Conservation (phyloP, 768 basidiomycete genomes). For the Psilocybe subaeruginosa region DNA sequence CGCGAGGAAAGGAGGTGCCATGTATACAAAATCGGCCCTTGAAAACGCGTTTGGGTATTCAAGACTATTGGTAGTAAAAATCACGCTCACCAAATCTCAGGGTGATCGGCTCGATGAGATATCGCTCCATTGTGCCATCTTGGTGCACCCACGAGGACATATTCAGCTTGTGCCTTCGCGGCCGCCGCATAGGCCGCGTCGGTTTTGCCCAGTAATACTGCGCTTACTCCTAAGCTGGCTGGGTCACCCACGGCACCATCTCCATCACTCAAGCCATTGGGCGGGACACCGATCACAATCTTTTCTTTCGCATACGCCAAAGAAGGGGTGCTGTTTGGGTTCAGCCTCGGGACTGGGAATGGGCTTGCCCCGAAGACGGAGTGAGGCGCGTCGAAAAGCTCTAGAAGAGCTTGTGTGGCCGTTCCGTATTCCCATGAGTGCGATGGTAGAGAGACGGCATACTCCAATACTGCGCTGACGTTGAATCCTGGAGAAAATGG, state of each 20-base stretch:
- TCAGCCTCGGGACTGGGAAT: constrained; percentile 35
- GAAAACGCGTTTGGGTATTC: too few species aligned
- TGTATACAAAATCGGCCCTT: constrained; percentile 57
- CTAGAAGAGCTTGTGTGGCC: constrained; percentile 43
- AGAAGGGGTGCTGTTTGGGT: constrained; percentile 25
- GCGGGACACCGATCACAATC: constrained; percentile 36
- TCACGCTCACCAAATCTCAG: constrained; percentile 44
- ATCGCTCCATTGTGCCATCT: constrained; percentile 48
- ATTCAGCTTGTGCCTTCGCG: constrained; percentile 34
- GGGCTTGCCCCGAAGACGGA: constrained; percentile 42
- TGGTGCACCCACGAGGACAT: constrained; percentile 35
- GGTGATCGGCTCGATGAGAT: constrained; percentile 39
- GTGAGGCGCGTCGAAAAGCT: constrained; percentile 41
- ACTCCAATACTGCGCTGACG: constrained; percentile 34
- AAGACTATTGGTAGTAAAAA: neutral
- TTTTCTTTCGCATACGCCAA: constrained; percentile 42
- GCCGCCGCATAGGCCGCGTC: constrained; percentile 34
- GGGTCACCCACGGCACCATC: constrained; percentile 50
- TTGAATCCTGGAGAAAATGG: constrained; percentile 43
- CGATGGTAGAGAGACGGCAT: constrained; percentile 39
- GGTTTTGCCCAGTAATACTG: constrained; percentile 43
- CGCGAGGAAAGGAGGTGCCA: constrained; percentile 54
- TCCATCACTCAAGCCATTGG: constrained; percentile 37
- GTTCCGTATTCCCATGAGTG: constrained; percentile 55
- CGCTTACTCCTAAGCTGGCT: constrained; percentile 49